A percentile compares a stretch with the other conserved stretches of the same genome.
Evolutionary conservation across 345 rosid species (phyloP).

Genomic region (Mangifera indica): DNA sequence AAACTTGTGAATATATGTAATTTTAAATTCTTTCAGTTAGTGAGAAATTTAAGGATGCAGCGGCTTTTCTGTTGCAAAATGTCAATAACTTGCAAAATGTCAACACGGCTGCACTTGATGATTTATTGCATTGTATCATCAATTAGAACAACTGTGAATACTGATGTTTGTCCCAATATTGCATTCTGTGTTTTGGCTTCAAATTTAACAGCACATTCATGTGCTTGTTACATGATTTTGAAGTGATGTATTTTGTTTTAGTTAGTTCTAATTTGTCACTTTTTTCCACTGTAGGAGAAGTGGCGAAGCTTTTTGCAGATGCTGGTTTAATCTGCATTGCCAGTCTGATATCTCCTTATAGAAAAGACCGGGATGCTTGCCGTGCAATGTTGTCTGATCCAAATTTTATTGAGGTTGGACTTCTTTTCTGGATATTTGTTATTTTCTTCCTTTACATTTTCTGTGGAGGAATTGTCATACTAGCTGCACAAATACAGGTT

Average conservation of each 20-base stretch:
- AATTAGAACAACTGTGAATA: neutral
- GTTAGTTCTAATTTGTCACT: neutral
- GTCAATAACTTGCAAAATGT: neutral
- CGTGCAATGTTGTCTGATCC: slow-evolving; percentile 66
- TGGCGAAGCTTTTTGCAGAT: slow-evolving; percentile 89
- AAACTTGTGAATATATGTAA: no score
- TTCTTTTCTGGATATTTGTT: neutral
- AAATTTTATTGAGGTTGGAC: slow-evolving; percentile 75
- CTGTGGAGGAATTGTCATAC: slow-evolving; percentile 5
- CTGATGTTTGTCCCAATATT: neutral
- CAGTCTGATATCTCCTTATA: slow-evolving; percentile 86
- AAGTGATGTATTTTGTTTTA: slow-evolving; percentile 6
- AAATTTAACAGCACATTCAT: neutral
- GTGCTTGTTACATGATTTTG: neutral
- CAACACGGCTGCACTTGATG: neutral
- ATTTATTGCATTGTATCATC: neutral
- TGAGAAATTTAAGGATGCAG: neutral
- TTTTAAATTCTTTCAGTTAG: neutral
- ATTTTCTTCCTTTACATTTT: neutral
- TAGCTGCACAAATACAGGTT: slow-evolving; percentile 44
- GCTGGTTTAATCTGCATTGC: slow-evolving; percentile 90
- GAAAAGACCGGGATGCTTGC: slow-evolving; percentile 83
- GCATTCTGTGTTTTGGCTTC: neutral
- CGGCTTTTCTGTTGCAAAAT: neutral
- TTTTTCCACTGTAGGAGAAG: slow-evolving; percentile 60